A percentile compares a stretch with the other conserved stretches of the same genome.
phyloP scores from a whole-genome alignment of 257 asterid species.

The Striga asiatica region DNA sequence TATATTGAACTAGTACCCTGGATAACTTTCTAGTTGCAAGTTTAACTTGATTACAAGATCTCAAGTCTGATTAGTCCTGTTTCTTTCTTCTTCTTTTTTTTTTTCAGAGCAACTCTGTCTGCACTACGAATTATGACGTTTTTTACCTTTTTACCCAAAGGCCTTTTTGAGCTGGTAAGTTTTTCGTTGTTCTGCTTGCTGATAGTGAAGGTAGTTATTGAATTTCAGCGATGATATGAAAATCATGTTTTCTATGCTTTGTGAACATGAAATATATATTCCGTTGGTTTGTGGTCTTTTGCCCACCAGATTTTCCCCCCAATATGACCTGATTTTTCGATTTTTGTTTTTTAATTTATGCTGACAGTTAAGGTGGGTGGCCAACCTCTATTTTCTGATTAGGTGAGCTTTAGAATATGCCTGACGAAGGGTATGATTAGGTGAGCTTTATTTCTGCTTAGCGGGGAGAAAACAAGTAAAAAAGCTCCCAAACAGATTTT shows the following conservation, averaged over 20 bases:
- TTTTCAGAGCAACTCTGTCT: conserved; percentile 87
- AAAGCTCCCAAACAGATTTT: too few species aligned
- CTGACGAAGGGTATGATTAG: too few species aligned
- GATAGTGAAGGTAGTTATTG: not conserved
- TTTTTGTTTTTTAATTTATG: conserved; percentile 28
- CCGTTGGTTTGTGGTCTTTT: not conserved
- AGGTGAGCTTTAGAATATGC: too few species aligned
- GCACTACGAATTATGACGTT: conserved; percentile 89
- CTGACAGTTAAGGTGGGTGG: conserved; percentile 99
- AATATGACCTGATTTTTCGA: conserved; percentile 34
- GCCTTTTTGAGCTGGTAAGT: conserved; percentile 94
- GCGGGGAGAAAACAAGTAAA: too few species aligned
- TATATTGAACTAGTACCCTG: too few species aligned
- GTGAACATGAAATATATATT: not conserved
- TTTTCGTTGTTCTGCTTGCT: conserved; percentile 13
- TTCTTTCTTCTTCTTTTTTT: too few species aligned
- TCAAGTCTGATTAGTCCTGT: conserved; percentile 8
- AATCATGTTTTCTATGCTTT: not conserved
- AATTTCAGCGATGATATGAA: not conserved
- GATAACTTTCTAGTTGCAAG: not conserved
- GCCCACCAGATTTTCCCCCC: conserved; percentile 5
- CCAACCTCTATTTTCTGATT: conserved; percentile 96
- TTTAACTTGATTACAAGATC: not conserved
- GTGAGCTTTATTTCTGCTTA: too few species aligned
- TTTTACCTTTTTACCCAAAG: conserved; percentile 87